A percentile compares a stretch with the other conserved stretches of the same genome.
Conservation (phyloP, 768 basidiomycete genomes). For the Plicaturopsis crispa region DNA sequence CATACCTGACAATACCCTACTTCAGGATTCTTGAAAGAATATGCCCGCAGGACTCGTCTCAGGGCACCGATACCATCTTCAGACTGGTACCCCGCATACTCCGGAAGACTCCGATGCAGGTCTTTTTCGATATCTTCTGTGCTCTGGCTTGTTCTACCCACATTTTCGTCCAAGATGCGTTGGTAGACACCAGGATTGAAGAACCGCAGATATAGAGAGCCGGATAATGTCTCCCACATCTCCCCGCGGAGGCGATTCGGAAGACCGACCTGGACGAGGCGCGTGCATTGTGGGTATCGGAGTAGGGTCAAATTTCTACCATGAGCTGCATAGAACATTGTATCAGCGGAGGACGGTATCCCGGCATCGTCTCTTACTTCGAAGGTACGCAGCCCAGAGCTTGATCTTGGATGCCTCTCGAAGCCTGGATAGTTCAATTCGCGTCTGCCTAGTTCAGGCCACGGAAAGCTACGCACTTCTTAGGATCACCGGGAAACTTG, state of each 20-base stretch:
- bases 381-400: slow-evolving; percentile 86
- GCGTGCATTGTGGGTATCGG: slow-evolving; percentile 93
- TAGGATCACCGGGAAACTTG: slow-evolving; percentile 89
- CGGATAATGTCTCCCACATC: slow-evolving; percentile 97
- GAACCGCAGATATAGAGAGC: slow-evolving; percentile 87
- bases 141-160: slow-evolving; percentile 74
- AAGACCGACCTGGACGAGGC: slow-evolving; percentile 95
- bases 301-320: slow-evolving; percentile 93
- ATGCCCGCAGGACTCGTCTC: slow-evolving; percentile 88
- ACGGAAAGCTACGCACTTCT: slow-evolving; percentile 51
- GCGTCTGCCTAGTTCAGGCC: no score
- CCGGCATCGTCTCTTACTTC: no score
- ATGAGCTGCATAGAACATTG: slow-evolving; percentile 47
- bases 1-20: slow-evolving; percentile 88
- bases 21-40: slow-evolving; percentile 92
- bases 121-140: slow-evolving; percentile 99
- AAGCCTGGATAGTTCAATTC: slow-evolving; percentile 36
- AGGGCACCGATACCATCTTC: slow-evolving; percentile 81
- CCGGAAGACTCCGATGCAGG: slow-evolving; percentile 89
- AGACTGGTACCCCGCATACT: slow-evolving; percentile 93
- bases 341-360: slow-evolving; percentile 6
- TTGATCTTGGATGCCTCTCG: slow-evolving; percentile 93
- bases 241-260: slow-evolving; percentile 93
- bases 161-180: slow-evolving; percentile 65
- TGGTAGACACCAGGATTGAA: slow-evolving; percentile 80